Evolutionary conservation across 768 basidiomycete genomes (phyloP), one percentile per base, ranked within the genome.

Genomic region (Podaxis sp.): DNA sequence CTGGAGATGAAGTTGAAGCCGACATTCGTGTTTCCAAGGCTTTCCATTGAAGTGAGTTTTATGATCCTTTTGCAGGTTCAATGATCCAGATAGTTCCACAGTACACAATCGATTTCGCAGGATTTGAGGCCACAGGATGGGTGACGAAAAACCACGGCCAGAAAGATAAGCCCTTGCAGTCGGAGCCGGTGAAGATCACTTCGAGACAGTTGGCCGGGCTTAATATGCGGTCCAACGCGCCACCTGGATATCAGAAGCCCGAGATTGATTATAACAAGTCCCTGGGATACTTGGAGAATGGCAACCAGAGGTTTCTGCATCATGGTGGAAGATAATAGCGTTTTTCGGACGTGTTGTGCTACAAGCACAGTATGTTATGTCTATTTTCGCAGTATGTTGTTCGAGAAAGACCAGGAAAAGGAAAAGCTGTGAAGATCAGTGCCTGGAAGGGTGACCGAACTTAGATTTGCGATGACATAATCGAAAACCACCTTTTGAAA

Each of bases 301-400:
- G 59, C 5, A 60, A 60, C 50, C 59, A 60, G 42, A 50, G 59
- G 21, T 60, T 60, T 40, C 18, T 60, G 6, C 59, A 60, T 46
- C 51, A 60, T 53, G 51, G 50, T 3, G 50, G 51, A 11, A 42
- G 50, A 36, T 60, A 53, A 6, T 28, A 37, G 9, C 1, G 25
- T 14, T 47, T 18, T 9, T 13, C 10, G 25, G 25, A 11, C 47
- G 1, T 25, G 47, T 48, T 48, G 25, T 48, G 11, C 21, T 25
- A 25, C 23, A 23, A 25, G 6, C 6, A 1, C 6, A 23, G 3
- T 25, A 1, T 5, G 13, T 9, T 27, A 3, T 48, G 21, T 3
- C 25, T 11, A 23, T 0, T 48, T 48, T 48, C 13, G 3, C 27
- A 18, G 16, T 18, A 18, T 6, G 5, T n/a, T 40, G 14, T n/a